Evolutionary conservation across 768 basidiomycete genomes (phyloP).

Genomic region (Stropharia rugosoannulata): DNA sequence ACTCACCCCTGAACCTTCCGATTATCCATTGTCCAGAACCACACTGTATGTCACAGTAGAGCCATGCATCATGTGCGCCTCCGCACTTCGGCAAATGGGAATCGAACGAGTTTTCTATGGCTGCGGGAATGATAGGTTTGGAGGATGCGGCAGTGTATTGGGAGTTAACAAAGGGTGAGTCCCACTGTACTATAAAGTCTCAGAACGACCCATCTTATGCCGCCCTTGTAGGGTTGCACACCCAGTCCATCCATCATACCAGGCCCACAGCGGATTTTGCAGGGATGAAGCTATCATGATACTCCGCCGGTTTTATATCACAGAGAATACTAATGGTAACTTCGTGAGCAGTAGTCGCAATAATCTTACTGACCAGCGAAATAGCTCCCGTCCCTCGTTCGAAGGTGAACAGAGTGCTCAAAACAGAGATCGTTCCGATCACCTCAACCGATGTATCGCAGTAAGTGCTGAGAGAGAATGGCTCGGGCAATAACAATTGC

Average conservation of each 20-base stretch:
- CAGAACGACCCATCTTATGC: background rate
- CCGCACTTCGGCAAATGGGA: slow-evolving; percentile 90
- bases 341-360: slow-evolving; percentile 5
- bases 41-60: slow-evolving; percentile 98
- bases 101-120: slow-evolving; percentile 91
- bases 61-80: slow-evolving; percentile 99
- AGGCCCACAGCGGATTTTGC: slow-evolving; percentile 71
- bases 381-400: slow-evolving; percentile 89
- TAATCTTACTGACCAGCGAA: slow-evolving; percentile 11
- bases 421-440: slow-evolving; percentile 64
- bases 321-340: slow-evolving; percentile 88
- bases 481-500: background rate
- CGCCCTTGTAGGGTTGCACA: slow-evolving; percentile 57
- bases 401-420: slow-evolving; percentile 82
- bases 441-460: background rate
- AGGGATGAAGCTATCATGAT: slow-evolving; percentile 88
- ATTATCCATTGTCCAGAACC: slow-evolving; percentile 72
- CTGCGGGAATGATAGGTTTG: slow-evolving; percentile 94
- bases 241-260: slow-evolving; percentile 72
- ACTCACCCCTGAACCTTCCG: slow-evolving; percentile 49
- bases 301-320: slow-evolving; percentile 85
- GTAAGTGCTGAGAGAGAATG: background rate
- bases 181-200: background rate
- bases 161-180: slow-evolving; percentile 78
- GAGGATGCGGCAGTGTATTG: slow-evolving; percentile 93